Conservation (phyloP, 2,329 filamentous ascomycete species). For the Penicillium sp. region DNA sequence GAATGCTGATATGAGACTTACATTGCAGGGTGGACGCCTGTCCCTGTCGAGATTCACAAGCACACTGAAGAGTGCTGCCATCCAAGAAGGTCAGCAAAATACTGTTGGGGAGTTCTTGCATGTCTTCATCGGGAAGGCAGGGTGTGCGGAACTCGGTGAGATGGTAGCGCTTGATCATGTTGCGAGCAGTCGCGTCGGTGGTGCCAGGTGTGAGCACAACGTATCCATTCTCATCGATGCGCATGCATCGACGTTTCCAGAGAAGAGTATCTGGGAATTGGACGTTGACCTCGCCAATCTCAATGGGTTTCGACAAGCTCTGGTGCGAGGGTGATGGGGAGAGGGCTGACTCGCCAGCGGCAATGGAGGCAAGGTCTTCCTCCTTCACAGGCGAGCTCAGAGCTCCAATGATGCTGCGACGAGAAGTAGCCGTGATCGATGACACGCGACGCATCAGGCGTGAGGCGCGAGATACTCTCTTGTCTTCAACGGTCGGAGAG, state of each 20-base stretch:
- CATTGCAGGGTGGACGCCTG: slow-evolving; percentile 53
- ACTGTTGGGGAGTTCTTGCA: slow-evolving; percentile 90
- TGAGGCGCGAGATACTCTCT: slow-evolving; percentile 57
- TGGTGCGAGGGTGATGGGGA: slow-evolving; percentile 45
- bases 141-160: slow-evolving; percentile 79
- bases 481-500: slow-evolving; percentile 48
- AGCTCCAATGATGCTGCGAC: slow-evolving; percentile 47
- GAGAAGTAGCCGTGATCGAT: slow-evolving; percentile 53
- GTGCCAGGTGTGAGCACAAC: slow-evolving; percentile 74
- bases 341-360: slow-evolving; percentile 18
- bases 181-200: slow-evolving; percentile 58
- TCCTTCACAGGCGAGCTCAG: slow-evolving; percentile 39
- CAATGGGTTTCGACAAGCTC: slow-evolving; percentile 56
- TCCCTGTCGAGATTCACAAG: slow-evolving; percentile 57
- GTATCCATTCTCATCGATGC: slow-evolving; percentile 79
- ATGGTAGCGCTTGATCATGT: slow-evolving; percentile 75
- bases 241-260: slow-evolving; percentile 91
- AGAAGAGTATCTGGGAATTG: slow-evolving; percentile 95
- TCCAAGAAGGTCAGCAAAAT: slow-evolving; percentile 64
- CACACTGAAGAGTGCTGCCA: slow-evolving; percentile 63
- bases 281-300: slow-evolving; percentile 88
- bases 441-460: slow-evolving; percentile 68
- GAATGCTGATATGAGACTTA: slow-evolving; percentile 34
- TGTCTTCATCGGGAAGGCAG: slow-evolving; percentile 82
- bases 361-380: slow-evolving; percentile 23